Base-by-base conservation (phyloP, 345 rosid genomes). In the Gossypium mustelinum region DNA sequence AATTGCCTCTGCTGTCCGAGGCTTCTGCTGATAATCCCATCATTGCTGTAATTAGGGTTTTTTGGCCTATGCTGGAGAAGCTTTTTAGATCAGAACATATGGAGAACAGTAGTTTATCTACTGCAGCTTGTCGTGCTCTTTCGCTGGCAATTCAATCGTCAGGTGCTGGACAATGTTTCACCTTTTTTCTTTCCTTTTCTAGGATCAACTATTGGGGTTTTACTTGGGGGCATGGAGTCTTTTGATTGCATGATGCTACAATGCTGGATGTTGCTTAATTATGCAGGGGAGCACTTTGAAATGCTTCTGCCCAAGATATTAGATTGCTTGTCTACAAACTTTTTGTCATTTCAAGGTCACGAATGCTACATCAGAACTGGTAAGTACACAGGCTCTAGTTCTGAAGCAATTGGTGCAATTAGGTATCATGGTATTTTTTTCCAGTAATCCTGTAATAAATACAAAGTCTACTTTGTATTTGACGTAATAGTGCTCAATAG, bases 311-410 rank as follows among this genome's bases (percentile, higher is more conserved):
- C 97, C 61, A 85, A 78, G 78, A 88, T 94, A 73, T 84, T 94
- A 25, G 95, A 94, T 80, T 90, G 97, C 81, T 84, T 94, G 72
- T 90, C 97, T 18, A 83, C 88, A 77, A 94, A 94, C 72, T 94
- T 92, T 79, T 67, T 92, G 70, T 86, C 90, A 52, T 92, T 83
- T 81, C 97, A 94, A 81, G 87, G 81, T 81, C 95, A 87, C 72
- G 98, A 90, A 69, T 94, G 98, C 86, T 94, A 87, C 81, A 89
- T 94, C 69, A 85, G 89, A 84, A 86, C 97, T 80, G 98, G 98
- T 94, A 80, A 57, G 78, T 74, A 51, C 59, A 74, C 44, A 18
- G 51, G 50, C 68, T 13, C 4, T 43, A 29, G 51, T 54, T 29
- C 24, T 17, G 11, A 47, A 25, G 58, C 45, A 54, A 27, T 16